phyloP scores from a whole-genome alignment of 257 asterid species.

The Voacanga thouarsii region DNA sequence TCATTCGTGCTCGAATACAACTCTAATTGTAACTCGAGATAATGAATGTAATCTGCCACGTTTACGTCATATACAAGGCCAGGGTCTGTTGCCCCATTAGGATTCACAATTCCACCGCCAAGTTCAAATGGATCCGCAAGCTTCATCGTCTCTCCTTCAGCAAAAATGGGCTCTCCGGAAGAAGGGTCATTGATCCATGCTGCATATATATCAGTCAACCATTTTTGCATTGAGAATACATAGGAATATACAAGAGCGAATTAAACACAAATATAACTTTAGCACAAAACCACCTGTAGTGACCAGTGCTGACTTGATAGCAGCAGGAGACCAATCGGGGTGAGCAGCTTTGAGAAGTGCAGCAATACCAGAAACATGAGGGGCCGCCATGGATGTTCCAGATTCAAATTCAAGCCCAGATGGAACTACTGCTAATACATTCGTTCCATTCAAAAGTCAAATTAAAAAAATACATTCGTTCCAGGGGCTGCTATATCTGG shows the following conservation, averaged over 20 bases:
- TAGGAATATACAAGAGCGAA: neutral
- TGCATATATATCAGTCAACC: neutral
- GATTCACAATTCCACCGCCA: constrained; percentile 32
- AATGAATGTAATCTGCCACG: neutral
- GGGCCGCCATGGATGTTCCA: constrained; percentile 29
- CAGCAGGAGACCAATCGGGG: constrained; percentile 31
- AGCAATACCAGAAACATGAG: constrained; percentile 26
- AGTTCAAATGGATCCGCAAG: constrained; percentile 28
- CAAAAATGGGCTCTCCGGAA: constrained; percentile 16
- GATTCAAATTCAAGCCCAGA: neutral
- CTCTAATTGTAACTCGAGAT: no score
- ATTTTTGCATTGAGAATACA: neutral
- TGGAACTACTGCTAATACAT: constrained; percentile 15
- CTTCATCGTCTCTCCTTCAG: constrained; percentile 14
- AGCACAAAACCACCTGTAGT: constrained; percentile 19
- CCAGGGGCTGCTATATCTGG: constrained; percentile 40
- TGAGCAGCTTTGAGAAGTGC: constrained; percentile 21
- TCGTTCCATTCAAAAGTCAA: neutral
- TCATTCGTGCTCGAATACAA: no score
- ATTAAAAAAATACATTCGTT: neutral
- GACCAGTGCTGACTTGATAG: constrained; percentile 24
- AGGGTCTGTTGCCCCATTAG: constrained; percentile 10
- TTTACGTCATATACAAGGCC: constrained; percentile 5
- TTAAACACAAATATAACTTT: neutral
- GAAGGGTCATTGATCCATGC: constrained; percentile 20